Evolutionary conservation across 352 stramenopile genomes (phyloP).

Genomic region (Aphanomyces euteiches): DNA sequence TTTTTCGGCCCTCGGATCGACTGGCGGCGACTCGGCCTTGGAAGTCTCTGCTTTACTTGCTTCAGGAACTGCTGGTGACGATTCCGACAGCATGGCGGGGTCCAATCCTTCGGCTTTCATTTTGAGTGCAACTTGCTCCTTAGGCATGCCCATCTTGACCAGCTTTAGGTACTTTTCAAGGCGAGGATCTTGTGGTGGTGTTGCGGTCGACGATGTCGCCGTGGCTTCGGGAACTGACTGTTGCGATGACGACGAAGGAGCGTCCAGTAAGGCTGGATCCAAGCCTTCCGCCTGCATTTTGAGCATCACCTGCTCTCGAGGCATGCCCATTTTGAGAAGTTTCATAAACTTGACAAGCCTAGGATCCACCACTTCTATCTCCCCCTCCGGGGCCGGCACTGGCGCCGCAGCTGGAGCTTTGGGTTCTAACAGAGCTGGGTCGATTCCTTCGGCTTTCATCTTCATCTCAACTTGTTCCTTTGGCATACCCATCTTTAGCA

Average conservation of each 20-base stretch:
- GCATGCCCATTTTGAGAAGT: neutral
- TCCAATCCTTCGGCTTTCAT: conserved; percentile 69
- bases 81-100: conserved; percentile 47
- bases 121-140: conserved; percentile 77
- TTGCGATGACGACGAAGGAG: conserved; percentile 27
- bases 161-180: conserved; percentile 81
- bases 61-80: neutral
- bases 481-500: conserved; percentile 82
- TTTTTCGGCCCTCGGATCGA: conserved; percentile 85
- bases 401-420: neutral
- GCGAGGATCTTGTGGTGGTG: conserved; percentile 38
- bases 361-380: too few relatives aligned
- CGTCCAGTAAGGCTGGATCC: neutral
- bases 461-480: conserved; percentile 74
- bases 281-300: neutral
- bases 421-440: neutral
- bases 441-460: conserved; percentile 45
- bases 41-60: neutral
- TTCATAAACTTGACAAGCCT: too few relatives aligned
- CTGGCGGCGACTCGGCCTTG: neutral
- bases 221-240: conserved; percentile 66
- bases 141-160: conserved; percentile 70
- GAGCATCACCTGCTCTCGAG: neutral
- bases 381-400: neutral
- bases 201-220: conserved; percentile 29